A percentile compares a stretch with the other conserved stretches of the same genome.
phyloP scores from a whole-genome alignment of 192 early-diverging fungal species.

The Umbelopsis ramanniana region DNA sequence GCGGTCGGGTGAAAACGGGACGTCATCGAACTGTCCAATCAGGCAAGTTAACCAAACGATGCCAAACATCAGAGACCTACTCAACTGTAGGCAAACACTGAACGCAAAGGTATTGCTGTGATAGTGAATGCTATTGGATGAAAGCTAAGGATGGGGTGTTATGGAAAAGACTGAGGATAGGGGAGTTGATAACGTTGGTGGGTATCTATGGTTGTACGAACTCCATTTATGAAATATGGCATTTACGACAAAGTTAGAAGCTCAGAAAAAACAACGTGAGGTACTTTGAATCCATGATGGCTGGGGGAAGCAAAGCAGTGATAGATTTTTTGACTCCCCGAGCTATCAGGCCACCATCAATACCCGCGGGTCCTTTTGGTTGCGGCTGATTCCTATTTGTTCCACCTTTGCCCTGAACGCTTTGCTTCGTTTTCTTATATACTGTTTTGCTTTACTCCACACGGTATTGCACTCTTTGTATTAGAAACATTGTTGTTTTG shows the following conservation, averaged over 20 bases:
- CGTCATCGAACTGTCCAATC: background rate
- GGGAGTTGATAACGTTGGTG: background rate
- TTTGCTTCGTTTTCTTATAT: background rate
- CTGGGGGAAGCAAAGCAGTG: too few species aligned
- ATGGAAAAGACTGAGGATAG: background rate
- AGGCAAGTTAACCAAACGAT: background rate
- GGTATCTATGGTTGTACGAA: slow-evolving; percentile 4
- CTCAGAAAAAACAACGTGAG: background rate
- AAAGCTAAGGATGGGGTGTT: background rate
- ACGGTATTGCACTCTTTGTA: background rate
- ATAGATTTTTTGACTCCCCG: background rate
- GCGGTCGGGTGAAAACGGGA: slow-evolving; percentile 19
- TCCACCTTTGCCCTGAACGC: background rate
- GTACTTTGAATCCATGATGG: background rate
- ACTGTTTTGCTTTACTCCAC: slow-evolving; percentile 16
- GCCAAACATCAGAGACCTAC: background rate
- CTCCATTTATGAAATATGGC: background rate
- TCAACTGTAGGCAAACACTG: too few species aligned
- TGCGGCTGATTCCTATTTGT: background rate
- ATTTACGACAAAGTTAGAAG: background rate
- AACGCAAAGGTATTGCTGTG: too few species aligned
- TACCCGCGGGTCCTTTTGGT: background rate
- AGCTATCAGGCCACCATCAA: slow-evolving; percentile 14
- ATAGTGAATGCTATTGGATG: too few species aligned
- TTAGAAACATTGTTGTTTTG: background rate